Conservation (phyloP, 192 early-diverging fungal species). For the Geranomyces variabilis region DNA sequence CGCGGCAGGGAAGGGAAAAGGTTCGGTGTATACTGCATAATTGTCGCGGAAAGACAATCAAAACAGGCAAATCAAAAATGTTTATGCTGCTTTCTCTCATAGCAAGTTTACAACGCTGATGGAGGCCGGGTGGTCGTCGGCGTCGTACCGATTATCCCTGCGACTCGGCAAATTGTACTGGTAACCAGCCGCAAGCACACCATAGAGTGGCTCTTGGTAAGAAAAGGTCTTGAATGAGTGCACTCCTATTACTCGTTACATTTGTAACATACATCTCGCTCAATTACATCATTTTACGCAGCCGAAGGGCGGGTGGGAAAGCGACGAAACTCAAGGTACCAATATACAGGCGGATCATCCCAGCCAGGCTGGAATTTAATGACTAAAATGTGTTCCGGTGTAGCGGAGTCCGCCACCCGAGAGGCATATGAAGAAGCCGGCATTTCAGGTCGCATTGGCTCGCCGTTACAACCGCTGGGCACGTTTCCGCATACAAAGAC, state of each 20-base stretch:
- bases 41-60: too few species aligned
- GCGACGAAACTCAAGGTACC: slow-evolving; percentile 23
- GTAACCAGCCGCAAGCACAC: slow-evolving; percentile 8
- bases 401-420: slow-evolving; percentile 7
- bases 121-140: slow-evolving; percentile 21
- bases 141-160: slow-evolving; percentile 5
- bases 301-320: slow-evolving; percentile 29
- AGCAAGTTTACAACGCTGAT: slow-evolving; percentile 14
- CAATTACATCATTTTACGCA: background rate
- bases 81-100: too few species aligned
- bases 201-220: slow-evolving; percentile 18
- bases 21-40: too few species aligned
- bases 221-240: too few species aligned
- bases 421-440: slow-evolving; percentile 26
- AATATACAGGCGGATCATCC: too few species aligned
- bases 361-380: too few species aligned
- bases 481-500: slow-evolving; percentile 12
- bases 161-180: slow-evolving; percentile 4
- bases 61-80: too few species aligned
- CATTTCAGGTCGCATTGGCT: background rate
- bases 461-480: background rate
- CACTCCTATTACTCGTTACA: background rate
- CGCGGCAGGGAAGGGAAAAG: too few species aligned
- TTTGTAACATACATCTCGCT: too few species aligned
- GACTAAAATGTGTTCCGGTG: too few species aligned